These are phyloP conservation scores for Annulohypoxylon bovei DNA, from an alignment of 495 filamentous ascomycete genomes.

Conservation along the genomic window DNA sequence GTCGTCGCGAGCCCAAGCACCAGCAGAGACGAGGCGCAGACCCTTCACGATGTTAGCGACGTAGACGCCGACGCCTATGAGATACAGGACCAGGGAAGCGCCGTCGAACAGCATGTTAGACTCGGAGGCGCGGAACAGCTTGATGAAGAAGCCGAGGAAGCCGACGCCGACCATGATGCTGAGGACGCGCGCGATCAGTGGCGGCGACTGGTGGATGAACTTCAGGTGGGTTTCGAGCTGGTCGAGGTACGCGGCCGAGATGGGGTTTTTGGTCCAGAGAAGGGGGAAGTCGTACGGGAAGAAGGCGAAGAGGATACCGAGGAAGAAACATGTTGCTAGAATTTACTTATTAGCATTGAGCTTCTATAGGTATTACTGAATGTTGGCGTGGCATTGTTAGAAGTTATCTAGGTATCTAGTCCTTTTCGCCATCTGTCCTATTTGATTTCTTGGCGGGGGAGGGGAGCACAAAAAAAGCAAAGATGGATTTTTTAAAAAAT, in stretches of 20 bases:
- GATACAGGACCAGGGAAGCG: constrained; percentile 87
- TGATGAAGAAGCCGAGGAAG: constrained; percentile 87
- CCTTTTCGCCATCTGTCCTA: background rate
- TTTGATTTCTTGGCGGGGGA: background rate
- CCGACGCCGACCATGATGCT: constrained; percentile 92
- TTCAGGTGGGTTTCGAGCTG: constrained; percentile 86
- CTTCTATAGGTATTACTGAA: background rate
- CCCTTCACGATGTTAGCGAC: constrained; percentile 95
- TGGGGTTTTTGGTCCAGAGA: constrained; percentile 80
- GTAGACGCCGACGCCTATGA: constrained; percentile 91
- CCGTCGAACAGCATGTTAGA: constrained; percentile 97
- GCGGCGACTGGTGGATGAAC: constrained; percentile 86
- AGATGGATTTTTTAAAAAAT: background rate
- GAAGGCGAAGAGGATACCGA: constrained; percentile 95
- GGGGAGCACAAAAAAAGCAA: constrained; percentile 4
- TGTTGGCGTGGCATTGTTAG: background rate
- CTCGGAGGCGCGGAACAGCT: constrained; percentile 91
- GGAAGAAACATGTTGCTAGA: constrained; percentile 87
- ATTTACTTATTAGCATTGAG: background rate
- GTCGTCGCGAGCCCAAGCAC: constrained; percentile 62
- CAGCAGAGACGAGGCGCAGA: constrained; percentile 76
- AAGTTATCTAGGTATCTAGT: background rate
- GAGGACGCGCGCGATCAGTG: constrained; percentile 89
- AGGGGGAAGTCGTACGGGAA: constrained; percentile 99
- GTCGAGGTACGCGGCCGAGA: constrained; percentile 73